These are phyloP conservation scores for Rosa lucieae DNA, from an alignment of 306 rosid genomes.

Conservation along the genomic window DNA sequence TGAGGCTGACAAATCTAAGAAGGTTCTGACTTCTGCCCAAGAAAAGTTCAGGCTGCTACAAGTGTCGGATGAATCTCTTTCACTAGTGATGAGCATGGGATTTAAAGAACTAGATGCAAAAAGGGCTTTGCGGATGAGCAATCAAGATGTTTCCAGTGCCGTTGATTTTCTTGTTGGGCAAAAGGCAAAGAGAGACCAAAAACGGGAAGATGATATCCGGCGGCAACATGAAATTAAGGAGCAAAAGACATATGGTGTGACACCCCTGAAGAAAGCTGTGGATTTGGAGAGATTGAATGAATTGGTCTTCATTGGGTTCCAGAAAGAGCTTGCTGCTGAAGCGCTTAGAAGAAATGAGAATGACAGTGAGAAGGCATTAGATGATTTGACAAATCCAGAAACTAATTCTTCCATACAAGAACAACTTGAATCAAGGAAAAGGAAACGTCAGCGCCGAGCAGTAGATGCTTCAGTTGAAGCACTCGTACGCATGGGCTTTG, in stretches of 20 bases:
- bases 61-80: slow-evolving; percentile 79
- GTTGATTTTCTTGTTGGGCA: slow-evolving; percentile 82
- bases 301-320: slow-evolving; percentile 69
- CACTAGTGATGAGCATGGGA: slow-evolving; percentile 88
- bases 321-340: slow-evolving; percentile 82
- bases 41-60: slow-evolving; percentile 64
- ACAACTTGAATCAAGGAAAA: slow-evolving; percentile 58
- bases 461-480: slow-evolving; percentile 49
- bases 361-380: slow-evolving; percentile 66
- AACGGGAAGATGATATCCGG: slow-evolving; percentile 57
- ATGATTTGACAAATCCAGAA: slow-evolving; percentile 74
- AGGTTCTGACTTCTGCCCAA: slow-evolving; percentile 59
- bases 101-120: slow-evolving; percentile 62
- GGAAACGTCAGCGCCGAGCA: slow-evolving; percentile 48
- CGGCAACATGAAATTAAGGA: slow-evolving; percentile 71
- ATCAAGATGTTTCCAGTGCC: slow-evolving; percentile 80
- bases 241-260: slow-evolving; percentile 69
- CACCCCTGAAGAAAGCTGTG: slow-evolving; percentile 76
- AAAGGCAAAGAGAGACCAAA: slow-evolving; percentile 48
- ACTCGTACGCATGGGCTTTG: slow-evolving; percentile 70
- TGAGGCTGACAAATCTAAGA: slow-evolving; percentile 60
- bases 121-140: slow-evolving; percentile 79
- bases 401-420: slow-evolving; percentile 64
- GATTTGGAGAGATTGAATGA: slow-evolving; percentile 65
- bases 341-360: slow-evolving; percentile 77